Conservation (phyloP, 73 alveolate genomes). For the Diophrys appendiculata region DNA sequence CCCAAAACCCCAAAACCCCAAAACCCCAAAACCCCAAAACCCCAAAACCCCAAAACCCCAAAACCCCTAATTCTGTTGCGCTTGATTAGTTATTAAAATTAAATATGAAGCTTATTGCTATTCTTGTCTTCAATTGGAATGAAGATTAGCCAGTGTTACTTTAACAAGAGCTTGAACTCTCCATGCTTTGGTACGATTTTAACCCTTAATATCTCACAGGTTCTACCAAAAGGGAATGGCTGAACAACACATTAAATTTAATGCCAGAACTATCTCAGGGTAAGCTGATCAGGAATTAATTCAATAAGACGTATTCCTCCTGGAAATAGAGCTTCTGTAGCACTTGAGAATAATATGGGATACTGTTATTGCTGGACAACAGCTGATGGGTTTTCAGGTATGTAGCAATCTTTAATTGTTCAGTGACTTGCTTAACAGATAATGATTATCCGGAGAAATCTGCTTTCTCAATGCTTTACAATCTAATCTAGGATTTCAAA, state of each 20-base stretch:
- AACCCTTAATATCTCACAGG: neutral
- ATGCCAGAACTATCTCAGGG: conserved; percentile 70
- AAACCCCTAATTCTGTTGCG: no score
- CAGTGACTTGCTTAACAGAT: conserved; percentile 81
- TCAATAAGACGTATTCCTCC: conserved; percentile 81
- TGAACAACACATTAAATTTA: conserved; percentile 66
- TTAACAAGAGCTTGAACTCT: conserved; percentile 57
- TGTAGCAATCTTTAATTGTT: neutral
- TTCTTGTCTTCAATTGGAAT: conserved; percentile 69
- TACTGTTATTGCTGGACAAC: conserved; percentile 67
- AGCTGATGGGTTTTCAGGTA: conserved; percentile 39
- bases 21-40: no score
- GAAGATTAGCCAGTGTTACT: conserved; percentile 72
- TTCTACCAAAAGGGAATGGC: conserved; percentile 55
- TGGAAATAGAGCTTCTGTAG: conserved; percentile 75
- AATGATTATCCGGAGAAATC: conserved; percentile 93
- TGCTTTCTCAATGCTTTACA: conserved; percentile 77
- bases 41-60: no score
- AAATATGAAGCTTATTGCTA: conserved; percentile 78
- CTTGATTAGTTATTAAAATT: no score
- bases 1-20: no score
- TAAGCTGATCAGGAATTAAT: no score
- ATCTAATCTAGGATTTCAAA: conserved; percentile 69
- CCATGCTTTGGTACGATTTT: conserved; percentile 55
- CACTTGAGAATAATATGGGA: conserved; percentile 71